Percentiles rank a stretch among this genome's conserved stretches.
These are phyloP conservation scores for Kuraishia piskuri DNA, from an alignment of 805 yeast genomes.

Conservation along the genomic window DNA sequence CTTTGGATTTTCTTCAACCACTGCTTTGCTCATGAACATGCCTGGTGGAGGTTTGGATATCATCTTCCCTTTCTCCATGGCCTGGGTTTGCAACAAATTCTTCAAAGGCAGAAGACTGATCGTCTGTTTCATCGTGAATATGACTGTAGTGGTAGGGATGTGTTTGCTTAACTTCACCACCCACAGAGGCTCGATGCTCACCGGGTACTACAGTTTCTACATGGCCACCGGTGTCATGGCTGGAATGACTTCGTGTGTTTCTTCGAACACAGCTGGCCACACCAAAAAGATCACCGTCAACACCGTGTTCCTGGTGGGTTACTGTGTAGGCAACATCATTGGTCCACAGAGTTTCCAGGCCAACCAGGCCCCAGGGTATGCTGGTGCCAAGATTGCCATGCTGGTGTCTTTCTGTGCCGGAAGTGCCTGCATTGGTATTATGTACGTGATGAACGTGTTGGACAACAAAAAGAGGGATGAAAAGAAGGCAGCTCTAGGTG, in stretches of 20 bases:
- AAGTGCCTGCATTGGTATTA: conserved; percentile 5
- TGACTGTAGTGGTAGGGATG: conserved; percentile 17
- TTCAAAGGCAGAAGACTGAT: conserved; percentile 15
- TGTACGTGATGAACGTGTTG: conserved; percentile 18
- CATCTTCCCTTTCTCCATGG: conserved; percentile 22
- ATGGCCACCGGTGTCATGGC: conserved; percentile 16
- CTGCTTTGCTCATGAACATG: conserved; percentile 25
- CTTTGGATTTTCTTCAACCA: conserved; percentile 18
- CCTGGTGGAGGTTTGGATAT: conserved; percentile 26
- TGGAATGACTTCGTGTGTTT: conserved; percentile 23
- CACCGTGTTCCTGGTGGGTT: conserved; percentile 36
- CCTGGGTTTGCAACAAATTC: conserved; percentile 9
- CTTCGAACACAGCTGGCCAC: conserved; percentile 46
- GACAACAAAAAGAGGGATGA: conserved; percentile 31
- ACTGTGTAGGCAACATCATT: conserved; percentile 44
- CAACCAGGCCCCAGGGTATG: conserved; percentile 33
- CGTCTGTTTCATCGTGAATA: conserved; percentile 13
- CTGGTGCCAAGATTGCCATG: conserved; percentile 30
- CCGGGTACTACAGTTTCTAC: conserved; percentile 15
- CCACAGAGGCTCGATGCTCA: conserved; percentile 14
- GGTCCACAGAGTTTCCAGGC: conserved; percentile 46
- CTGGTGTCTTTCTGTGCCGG: conserved; percentile 14
- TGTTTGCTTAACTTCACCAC: conserved; percentile 24
- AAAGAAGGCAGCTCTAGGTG: conserved; percentile 10
- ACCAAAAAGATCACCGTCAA: conserved; percentile 44